Base-by-base conservation (phyloP, 306 rosid genomes). In the Vicia villosa region DNA sequence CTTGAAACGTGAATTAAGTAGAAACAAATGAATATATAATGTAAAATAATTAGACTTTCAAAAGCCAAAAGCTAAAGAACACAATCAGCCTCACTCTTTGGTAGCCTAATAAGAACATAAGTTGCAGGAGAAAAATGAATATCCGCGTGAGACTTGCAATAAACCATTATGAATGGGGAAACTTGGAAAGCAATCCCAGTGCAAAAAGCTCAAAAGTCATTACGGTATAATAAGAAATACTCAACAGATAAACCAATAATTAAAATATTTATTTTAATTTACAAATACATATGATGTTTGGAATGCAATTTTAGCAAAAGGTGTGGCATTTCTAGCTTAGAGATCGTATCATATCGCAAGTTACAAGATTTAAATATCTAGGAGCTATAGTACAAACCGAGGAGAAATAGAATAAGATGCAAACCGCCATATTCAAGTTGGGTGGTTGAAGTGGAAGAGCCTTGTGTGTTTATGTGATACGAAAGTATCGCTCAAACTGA, bases 21-120 rank as follows among this genome's bases (percentile, higher is more conserved):
- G 67, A 73, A 78, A 73, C 74, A 67, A 50, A 28, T 49, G 43
- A 14, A 57, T 63, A 14, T 73, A 65, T 55, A 55, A 21, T 16
- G 65, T 1, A 30, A 62, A 41, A 14, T 65, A 41, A 42, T 6
- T 13, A 42, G 46, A 65, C 57, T 41, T 64, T 54, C 55, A 41
- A 64, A 28, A 52, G 59, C 49, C 49, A 36, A 22, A 60, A 40
- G 16, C 59, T 46, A 59, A 30, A 47, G 40, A 50, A 22, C 15
- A 32, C n/a, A 61, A 61, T 19, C 38, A 61, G 34, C 59, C 36
- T 46, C 37, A 59, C 45, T 28, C 68, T n/a, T n/a, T 46, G 17
- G 21, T 46, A 46, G 52, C 6, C 52, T 41, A 8, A 61, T 61
- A 62, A 46, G 58, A 47, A 34, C 22, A 72, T 42, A 60, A 61